Evolutionary conservation across 306 rosid genomes (phyloP), one percentile per base, ranked within the genome.

Genomic region (Quercus cerris): DNA sequence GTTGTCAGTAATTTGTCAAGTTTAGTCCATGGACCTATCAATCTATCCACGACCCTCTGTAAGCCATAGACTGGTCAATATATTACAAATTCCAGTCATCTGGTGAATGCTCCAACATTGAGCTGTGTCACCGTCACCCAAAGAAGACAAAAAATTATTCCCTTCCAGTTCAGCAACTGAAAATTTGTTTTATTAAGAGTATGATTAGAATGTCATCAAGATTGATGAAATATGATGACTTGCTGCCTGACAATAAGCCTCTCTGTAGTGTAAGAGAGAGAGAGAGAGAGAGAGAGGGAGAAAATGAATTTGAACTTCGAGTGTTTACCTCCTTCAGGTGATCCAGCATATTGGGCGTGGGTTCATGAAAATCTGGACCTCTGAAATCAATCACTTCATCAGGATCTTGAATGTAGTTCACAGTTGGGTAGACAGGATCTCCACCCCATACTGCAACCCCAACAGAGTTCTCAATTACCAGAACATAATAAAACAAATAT

Each of bases 341-440:
- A 82, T 80, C 56, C 76, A 91, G 83, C 97, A 91, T 91, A 81
- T 88, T 86, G 59, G 99, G 99, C 22, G 96, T 93, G 23, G 98
- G 99, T 85, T 95, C 97, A 85, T 93, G 97, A 84, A 93, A 95
- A 85, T 93, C 91, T 54, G 99, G 70, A 18, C 98, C 99, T 84
- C 99, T 88, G 82, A 86, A 91, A 87, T 95, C 98, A 78, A 89
- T 88, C 77, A 90, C 85, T 86, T 77, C 91, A 82, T 95, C 67
- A 59, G 98, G 99, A 82, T 95, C 99, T 89, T 93, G 98, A 84
- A 95, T 93, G 81, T 93, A 93, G 86, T 95, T 95, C 74, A 95
- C 86, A 27, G 99, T 95, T 51, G 99, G 99, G 81, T 95, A 95
- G 78, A 95, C 98, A 28, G 98, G 99, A 91, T 95, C 99, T 56